phyloP scores from a whole-genome alignment of 2,329 filamentous ascomycete genomes.

The Colletotrichum endophyticum region DNA sequence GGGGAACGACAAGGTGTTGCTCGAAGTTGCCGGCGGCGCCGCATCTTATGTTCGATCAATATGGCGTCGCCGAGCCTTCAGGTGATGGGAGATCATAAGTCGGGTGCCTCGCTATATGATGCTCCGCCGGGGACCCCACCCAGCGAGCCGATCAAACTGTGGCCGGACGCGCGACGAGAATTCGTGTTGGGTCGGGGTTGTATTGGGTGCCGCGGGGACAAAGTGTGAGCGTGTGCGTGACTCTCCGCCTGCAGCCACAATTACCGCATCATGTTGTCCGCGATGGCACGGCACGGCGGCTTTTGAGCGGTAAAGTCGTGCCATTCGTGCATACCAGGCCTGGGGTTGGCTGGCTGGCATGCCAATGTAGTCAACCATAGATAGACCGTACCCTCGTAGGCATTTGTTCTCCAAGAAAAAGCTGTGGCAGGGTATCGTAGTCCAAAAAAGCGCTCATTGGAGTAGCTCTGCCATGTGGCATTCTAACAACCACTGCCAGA shows the following conservation, averaged over 20 bases:
- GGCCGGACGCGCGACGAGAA: neutral
- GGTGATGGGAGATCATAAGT: slow-evolving; percentile 20
- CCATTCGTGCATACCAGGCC: neutral
- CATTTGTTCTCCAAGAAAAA: neutral
- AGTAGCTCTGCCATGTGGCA: neutral
- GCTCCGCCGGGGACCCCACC: slow-evolving; percentile 3
- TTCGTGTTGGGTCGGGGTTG: neutral
- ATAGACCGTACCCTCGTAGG: neutral
- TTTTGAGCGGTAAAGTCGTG: neutral
- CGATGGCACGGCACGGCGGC: neutral
- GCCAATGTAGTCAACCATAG: neutral
- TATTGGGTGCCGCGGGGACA: neutral
- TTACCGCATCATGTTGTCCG: neutral
- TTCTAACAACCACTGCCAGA: neutral
- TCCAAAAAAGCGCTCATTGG: neutral
- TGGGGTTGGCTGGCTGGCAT: neutral
- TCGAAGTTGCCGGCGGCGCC: neutral
- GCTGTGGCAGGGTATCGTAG: neutral
- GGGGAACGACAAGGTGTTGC: neutral
- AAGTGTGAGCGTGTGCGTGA: neutral
- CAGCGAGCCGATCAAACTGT: slow-evolving; percentile 14
- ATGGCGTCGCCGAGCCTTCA: neutral
- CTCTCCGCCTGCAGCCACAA: neutral
- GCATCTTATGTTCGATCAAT: neutral
- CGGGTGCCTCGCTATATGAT: slow-evolving; percentile 17